Evolutionary conservation across 2,329 filamentous ascomycete genomes (phyloP), one percentile per base, ranked within the genome.

Genomic region (Aspergillus calidoustus): DNA sequence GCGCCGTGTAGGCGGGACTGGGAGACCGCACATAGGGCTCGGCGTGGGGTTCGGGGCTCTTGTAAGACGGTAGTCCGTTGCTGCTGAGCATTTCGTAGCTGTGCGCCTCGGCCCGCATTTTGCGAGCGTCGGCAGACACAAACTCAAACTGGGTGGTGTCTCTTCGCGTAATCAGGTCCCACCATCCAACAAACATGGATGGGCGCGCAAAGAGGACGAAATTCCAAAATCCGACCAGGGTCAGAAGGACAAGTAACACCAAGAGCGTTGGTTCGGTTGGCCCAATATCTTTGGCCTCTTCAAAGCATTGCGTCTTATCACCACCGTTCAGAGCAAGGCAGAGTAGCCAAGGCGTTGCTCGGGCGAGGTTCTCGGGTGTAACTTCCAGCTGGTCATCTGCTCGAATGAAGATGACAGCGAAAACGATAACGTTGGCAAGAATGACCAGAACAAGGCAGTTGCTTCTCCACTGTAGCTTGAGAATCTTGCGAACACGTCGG

Each of bases 391-490:
- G 85, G 69, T 89, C 89, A 77, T 96, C 91, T 72, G 97, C 86
- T 74, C 92, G 91, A 53, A 98, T 89, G 74, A 98, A 98, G 58
- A 97, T 86, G 50, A 97, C 83, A 2, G 93, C 89, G 78, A 98
- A 97, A 83, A 97, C 97, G 71, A 97, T 88, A 64, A 98, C 92
- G 74, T 98, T 93, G 62, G 87, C 86, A 61, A 97, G 86, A 68
- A 98, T 96, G 74, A 97, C 90, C 56, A 96, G 82, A 15, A 97
- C 93, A 63, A 98, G 91, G 48, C 88, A 87, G 63, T 97, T 94
- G 49, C 93, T 94, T 69, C 94, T 87, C 95, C 95, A 99, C 77
- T 99, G 95, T 4, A 98, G 86, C 74, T 91, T 88, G 43, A 99
- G 86, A 19, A 98, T 93, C 68, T 93, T 90, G 66, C 89, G 88